phyloP scores from a whole-genome alignment of 1,139 yeast species.

The Sugiyamaella sp. region DNA sequence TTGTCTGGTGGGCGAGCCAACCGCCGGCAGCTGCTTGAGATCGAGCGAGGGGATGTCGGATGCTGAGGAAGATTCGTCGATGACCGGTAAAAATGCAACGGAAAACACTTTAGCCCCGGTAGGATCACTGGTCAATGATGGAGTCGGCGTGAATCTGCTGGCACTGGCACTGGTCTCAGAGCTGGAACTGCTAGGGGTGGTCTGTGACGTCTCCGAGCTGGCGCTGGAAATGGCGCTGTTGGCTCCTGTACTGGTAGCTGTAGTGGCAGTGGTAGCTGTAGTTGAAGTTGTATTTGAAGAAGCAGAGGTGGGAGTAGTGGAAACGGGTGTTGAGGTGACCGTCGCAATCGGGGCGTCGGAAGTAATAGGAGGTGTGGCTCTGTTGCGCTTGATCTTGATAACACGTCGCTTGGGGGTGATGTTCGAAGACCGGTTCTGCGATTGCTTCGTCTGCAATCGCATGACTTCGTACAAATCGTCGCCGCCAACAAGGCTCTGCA shows the following conservation, averaged over 20 bases:
- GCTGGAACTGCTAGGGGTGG: no score
- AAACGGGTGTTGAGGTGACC: slow-evolving; percentile 2
- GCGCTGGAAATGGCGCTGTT: no score
- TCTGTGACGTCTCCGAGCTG: no score
- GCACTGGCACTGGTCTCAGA: no score
- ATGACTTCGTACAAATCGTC: slow-evolving; percentile 38
- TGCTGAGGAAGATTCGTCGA: slow-evolving; percentile 11
- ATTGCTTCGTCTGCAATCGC: slow-evolving; percentile 33
- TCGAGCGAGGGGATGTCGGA: slow-evolving; percentile 9
- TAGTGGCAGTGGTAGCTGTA: background rate
- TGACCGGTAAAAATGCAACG: slow-evolving; percentile 2
- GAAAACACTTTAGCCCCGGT: no score
- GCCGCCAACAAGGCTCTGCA: slow-evolving; percentile 31
- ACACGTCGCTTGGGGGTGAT: slow-evolving; percentile 40
- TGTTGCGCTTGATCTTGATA: slow-evolving; percentile 31
- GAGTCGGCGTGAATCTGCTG: no score
- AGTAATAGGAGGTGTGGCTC: slow-evolving; percentile 3
- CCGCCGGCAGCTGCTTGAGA: slow-evolving; percentile 9
- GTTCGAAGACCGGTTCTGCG: slow-evolving; percentile 32
- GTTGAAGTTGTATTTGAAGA: background rate
- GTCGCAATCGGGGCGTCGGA: slow-evolving; percentile 3
- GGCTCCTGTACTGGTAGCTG: background rate
- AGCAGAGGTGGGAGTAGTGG: slow-evolving; percentile 5
- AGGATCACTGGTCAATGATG: no score
- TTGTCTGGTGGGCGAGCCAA: background rate